These are phyloP conservation scores for Smithsoniella earleae DNA, from an alignment of 163 green algal species.

Conservation along the genomic window DNA sequence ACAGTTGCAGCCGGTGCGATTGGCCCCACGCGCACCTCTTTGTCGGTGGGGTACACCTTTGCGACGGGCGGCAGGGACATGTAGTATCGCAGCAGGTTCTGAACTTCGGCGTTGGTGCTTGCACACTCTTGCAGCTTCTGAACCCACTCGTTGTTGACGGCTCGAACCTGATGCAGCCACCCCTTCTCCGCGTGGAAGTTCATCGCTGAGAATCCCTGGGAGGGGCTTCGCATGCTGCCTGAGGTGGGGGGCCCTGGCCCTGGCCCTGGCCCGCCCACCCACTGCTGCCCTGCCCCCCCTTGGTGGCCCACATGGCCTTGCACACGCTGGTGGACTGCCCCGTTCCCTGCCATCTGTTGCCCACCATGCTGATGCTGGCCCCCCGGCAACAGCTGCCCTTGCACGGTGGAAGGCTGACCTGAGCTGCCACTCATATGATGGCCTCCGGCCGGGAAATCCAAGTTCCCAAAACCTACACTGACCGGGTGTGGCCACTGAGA, in stretches of 20 bases:
- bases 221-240: neutral
- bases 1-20: neutral
- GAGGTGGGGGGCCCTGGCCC: neutral
- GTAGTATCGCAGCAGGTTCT: constrained; percentile 57
- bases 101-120: constrained; percentile 34
- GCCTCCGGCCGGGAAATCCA: too few species aligned
- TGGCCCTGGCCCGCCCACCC: neutral
- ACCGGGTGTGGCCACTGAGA: too few species aligned
- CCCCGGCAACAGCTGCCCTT: too few species aligned
- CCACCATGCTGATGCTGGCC: too few species aligned
- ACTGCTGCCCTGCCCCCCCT: neutral
- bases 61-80: constrained; percentile 29
- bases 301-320: neutral
- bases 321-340: neutral
- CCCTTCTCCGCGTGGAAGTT: constrained; percentile 10
- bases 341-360: too few species aligned
- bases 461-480: too few species aligned
- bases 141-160: constrained; percentile 27
- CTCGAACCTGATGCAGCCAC: neutral
- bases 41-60: constrained; percentile 19
- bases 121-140: constrained; percentile 30
- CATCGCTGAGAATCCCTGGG: neutral
- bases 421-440: too few species aligned
- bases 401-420: too few species aligned
- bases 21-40: neutral